A percentile compares a stretch with the other conserved stretches of the same genome.
These are phyloP conservation scores for Xylaria palmicola DNA, from an alignment of 495 filamentous ascomycete genomes.

Conservation along the genomic window DNA sequence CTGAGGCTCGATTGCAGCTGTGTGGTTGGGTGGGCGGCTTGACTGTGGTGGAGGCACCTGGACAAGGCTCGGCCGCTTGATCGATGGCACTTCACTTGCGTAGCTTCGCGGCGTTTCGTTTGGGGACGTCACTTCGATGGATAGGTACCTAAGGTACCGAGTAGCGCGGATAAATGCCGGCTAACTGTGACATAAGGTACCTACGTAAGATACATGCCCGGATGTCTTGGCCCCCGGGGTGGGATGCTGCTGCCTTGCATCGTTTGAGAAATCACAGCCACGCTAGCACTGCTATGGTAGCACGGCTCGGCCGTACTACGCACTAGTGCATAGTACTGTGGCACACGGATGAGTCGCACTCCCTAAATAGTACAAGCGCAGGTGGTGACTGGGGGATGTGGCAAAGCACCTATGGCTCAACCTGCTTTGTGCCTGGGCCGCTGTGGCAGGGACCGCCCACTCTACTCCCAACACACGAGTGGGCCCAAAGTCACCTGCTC, in stretches of 20 bases:
- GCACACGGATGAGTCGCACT: not conserved
- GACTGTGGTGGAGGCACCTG: slow-evolving; percentile 7
- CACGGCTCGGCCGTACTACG: too few relatives aligned
- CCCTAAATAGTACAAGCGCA: not conserved
- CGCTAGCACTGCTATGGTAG: not conserved
- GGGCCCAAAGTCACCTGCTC: slow-evolving; percentile 22
- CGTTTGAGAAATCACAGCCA: not conserved
- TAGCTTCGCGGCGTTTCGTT: too few relatives aligned
- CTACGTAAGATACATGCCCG: not conserved
- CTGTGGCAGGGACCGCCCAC: too few relatives aligned
- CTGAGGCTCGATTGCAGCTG: not conserved
- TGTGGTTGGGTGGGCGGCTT: not conserved
- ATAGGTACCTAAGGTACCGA: too few relatives aligned
- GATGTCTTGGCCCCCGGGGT: not conserved
- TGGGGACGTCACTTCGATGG: slow-evolving; percentile 9
- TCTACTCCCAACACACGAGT: too few relatives aligned
- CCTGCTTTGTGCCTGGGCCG: too few relatives aligned
- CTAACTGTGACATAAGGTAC: not conserved
- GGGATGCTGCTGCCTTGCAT: not conserved
- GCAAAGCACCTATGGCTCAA: slow-evolving; percentile 12
- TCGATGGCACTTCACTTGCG: not conserved
- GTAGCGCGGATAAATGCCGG: slow-evolving; percentile 2
- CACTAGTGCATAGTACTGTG: too few relatives aligned
- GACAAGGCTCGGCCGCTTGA: too few relatives aligned
- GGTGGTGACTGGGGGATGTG: slow-evolving; percentile 6